These are phyloP conservation scores for Fusarium pseudonygamai DNA, from an alignment of 2,329 filamentous ascomycete species.

Conservation along the genomic window DNA sequence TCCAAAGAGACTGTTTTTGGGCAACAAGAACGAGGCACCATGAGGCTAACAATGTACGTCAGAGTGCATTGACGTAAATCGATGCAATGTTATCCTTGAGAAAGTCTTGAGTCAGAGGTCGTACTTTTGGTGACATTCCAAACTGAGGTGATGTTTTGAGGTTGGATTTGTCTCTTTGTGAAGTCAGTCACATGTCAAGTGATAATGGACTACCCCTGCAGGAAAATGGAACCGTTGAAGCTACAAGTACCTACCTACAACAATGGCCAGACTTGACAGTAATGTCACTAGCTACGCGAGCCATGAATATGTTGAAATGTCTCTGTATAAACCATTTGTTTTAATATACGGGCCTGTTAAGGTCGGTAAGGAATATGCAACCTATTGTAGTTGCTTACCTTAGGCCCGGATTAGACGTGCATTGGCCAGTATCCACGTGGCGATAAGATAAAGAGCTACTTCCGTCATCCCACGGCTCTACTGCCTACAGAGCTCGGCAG, in stretches of 20 bases:
- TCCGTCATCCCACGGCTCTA: slow-evolving; percentile 36
- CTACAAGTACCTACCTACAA: background rate
- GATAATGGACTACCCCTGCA: slow-evolving; percentile 10
- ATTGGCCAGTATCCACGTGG: slow-evolving; percentile 38
- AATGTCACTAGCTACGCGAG: background rate
- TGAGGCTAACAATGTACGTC: background rate
- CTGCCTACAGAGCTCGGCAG: slow-evolving; percentile 9
- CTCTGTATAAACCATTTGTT: too few species aligned
- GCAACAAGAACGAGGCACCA: background rate
- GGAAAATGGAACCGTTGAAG: background rate
- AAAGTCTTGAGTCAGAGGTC: background rate
- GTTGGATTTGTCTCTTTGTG: background rate
- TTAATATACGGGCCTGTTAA: too few species aligned
- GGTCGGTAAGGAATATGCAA: too few species aligned
- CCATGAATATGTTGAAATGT: too few species aligned
- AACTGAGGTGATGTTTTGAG: background rate
- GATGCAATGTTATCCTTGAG: background rate
- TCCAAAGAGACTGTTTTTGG: slow-evolving; percentile 28
- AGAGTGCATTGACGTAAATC: slow-evolving; percentile 15
- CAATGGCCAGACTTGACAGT: background rate
- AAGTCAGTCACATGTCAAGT: slow-evolving; percentile 38
- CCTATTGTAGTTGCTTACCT: too few species aligned
- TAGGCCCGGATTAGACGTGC: background rate
- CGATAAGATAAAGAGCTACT: slow-evolving; percentile 46
- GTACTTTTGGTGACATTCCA: background rate